A percentile compares a stretch with the other conserved stretches of the same genome.
Conservation (phyloP, 345 rosid genomes). For the Stellera chamaejasme region DNA sequence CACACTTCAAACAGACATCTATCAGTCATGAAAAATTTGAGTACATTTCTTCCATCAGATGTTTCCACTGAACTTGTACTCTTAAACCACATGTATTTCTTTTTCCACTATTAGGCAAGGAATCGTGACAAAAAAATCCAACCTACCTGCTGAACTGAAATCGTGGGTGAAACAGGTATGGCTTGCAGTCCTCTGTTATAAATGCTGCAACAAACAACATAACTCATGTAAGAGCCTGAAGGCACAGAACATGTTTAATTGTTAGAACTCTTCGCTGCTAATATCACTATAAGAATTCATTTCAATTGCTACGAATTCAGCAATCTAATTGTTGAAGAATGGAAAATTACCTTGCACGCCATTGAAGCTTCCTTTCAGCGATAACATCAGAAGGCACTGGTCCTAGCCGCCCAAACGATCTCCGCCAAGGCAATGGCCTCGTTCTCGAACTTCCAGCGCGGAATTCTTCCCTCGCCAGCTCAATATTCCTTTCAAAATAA, state of each 20-base stretch:
- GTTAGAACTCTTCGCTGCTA: background rate
- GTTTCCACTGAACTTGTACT: no score
- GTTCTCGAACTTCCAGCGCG: constrained; percentile 17
- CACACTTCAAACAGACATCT: no score
- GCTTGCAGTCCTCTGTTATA: constrained; percentile 40
- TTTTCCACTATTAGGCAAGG: no score
- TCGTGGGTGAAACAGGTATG: constrained; percentile 31
- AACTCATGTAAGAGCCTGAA: background rate
- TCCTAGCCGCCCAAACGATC: constrained; percentile 58
- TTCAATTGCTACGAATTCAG: no score
- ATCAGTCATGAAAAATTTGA: background rate
- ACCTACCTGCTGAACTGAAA: constrained; percentile 28
- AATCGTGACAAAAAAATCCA: no score
- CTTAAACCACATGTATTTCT: no score
- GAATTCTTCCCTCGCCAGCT: constrained; percentile 26
- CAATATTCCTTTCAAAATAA: constrained; percentile 18
- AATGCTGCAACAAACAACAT: constrained; percentile 27
- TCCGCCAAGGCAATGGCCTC: constrained; percentile 49
- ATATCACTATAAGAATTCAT: background rate
- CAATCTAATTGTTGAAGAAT: background rate
- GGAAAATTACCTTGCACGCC: constrained; percentile 60
- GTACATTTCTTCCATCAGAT: no score
- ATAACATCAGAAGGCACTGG: constrained; percentile 34
- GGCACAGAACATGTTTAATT: no score
- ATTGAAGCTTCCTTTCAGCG: constrained; percentile 47